A percentile compares a stretch with the other conserved stretches of the same genome.
Conservation (phyloP, 225 moss, liverwort and hornwort genomes). For the Straminergon stramineum region DNA sequence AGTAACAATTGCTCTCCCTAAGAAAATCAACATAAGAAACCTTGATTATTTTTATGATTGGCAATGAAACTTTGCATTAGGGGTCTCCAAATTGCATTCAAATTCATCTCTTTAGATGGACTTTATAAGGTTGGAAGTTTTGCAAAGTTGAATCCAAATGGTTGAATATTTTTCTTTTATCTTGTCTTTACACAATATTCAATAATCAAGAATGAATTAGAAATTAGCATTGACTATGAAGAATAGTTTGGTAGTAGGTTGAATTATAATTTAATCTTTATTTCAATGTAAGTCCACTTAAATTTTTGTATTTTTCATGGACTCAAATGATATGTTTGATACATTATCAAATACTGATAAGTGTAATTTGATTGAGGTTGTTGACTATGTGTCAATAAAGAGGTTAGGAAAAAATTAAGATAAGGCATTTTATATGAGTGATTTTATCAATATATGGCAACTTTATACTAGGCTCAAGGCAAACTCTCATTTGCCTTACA, state of each 20-base stretch:
- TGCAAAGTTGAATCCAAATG: background rate
- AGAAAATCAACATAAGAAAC: too few species aligned
- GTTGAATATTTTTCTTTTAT: background rate
- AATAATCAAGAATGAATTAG: background rate
- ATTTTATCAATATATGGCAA: background rate
- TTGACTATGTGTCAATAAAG: background rate
- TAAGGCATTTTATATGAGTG: background rate
- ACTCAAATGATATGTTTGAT: background rate
- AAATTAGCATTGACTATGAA: background rate
- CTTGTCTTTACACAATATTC: accelerated
- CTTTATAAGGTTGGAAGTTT: background rate
- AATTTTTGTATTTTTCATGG: background rate
- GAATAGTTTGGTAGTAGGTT: background rate
- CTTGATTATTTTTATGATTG: too few species aligned
- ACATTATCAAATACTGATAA: background rate
- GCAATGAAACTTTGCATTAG: too few species aligned
- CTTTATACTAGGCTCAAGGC: background rate
- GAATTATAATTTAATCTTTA: background rate
- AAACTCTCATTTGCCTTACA: background rate
- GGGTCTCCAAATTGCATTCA: too few species aligned
- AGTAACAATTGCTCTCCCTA: too few species aligned
- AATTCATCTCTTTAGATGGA: too few species aligned
- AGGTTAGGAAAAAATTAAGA: background rate
- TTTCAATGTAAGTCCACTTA: background rate
- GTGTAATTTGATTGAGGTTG: background rate